Base-by-base conservation (phyloP, 2,329 filamentous ascomycete genomes). In the Ophiocordyceps camponoti-leonardi region DNA sequence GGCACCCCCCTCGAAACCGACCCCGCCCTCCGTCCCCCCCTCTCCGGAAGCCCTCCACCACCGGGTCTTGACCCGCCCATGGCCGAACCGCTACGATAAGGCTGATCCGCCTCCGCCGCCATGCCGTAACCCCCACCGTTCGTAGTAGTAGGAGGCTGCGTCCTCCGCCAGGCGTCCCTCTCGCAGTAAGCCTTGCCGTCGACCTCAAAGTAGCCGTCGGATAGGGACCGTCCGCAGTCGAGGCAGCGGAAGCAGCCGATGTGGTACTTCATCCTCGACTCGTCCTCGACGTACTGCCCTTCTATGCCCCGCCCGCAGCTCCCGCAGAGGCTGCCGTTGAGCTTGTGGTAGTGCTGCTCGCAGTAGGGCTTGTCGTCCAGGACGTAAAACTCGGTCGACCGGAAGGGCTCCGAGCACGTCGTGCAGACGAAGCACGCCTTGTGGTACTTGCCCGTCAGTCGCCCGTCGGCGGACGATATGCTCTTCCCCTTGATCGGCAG, bases 361-460 rank as follows among this genome's bases (percentile, higher is more conserved):
- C 92, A 96, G 64, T 90, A 95, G 0, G 92, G 92, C 48, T 78
- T 73, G 63, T 98, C 86, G 51, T 83, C 67, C 48, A 87, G 75
- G 12, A 98, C 88, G 59, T 98, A 98, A 55, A 96, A 96, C 48
- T 92, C 87, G 1, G 86, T 76, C 0, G 87, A 94, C 19, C 79
- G 70, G 58, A 96, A 98, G 1, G 87, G 81, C 45, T 79, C 73
- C 12, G 71, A 69, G 66, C 92, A 98, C 1, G 83, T 87, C 5
- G 78, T 76, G 70, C 92, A 98, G 12, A 90, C 84, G 58, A 98
- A 96, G 61, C 90, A 98, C 5, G 82, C 75, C 61, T 93, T 94
- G 69, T 98, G 92, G 61, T 94, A 98, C 50, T 87, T 81, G 11
- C 92, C 92, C 0, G 86, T 94, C 22, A 98, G 69, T 22, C 88